Percentiles rank a stretch among this genome's conserved stretches.
Conservation (phyloP, 345 rosid species). For the Geranium rotundifolium region DNA sequence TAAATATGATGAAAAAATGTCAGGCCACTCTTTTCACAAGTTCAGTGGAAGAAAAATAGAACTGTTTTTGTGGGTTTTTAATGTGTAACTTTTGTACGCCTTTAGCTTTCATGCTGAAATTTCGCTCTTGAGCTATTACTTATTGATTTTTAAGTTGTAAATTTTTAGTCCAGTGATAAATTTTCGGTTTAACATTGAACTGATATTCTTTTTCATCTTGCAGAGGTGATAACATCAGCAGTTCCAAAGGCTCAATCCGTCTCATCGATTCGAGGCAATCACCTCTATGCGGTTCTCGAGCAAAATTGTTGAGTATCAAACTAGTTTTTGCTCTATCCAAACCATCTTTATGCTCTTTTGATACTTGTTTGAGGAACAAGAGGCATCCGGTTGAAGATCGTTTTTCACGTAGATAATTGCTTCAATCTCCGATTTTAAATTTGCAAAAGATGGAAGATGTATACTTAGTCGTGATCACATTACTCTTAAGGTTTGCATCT, state of each 20-base stretch:
- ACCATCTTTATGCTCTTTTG: too few relatives aligned
- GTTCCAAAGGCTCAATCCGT: slow-evolving; percentile 96
- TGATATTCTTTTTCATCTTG: slow-evolving; percentile 11
- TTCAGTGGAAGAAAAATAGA: too few relatives aligned
- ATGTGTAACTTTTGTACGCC: too few relatives aligned
- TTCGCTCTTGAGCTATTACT: background rate
- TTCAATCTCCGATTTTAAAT: slow-evolving; percentile 91
- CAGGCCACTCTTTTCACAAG: too few relatives aligned
- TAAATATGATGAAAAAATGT: too few relatives aligned
- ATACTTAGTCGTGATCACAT: slow-evolving; percentile 97
- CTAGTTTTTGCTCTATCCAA: slow-evolving; percentile 1
- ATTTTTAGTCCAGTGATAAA: too few relatives aligned
- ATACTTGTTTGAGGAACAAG: slow-evolving; percentile 89
- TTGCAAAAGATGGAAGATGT: slow-evolving; percentile 78
- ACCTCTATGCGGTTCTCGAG: slow-evolving; percentile 84
- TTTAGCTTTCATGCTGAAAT: too few relatives aligned
- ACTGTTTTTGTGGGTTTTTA: too few relatives aligned
- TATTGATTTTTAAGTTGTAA: background rate
- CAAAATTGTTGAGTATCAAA: slow-evolving; percentile 64
- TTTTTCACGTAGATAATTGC: slow-evolving; percentile 99
- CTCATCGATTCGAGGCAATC: slow-evolving; percentile 94
- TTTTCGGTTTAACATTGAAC: slow-evolving; percentile 1
- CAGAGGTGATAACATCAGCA: slow-evolving; percentile 99
- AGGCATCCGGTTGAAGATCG: slow-evolving; percentile 84
- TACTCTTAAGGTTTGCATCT: slow-evolving; percentile 75